Base-by-base conservation (phyloP, 2,329 filamentous ascomycete species). In the Aotearoamyces nothofagi region DNA sequence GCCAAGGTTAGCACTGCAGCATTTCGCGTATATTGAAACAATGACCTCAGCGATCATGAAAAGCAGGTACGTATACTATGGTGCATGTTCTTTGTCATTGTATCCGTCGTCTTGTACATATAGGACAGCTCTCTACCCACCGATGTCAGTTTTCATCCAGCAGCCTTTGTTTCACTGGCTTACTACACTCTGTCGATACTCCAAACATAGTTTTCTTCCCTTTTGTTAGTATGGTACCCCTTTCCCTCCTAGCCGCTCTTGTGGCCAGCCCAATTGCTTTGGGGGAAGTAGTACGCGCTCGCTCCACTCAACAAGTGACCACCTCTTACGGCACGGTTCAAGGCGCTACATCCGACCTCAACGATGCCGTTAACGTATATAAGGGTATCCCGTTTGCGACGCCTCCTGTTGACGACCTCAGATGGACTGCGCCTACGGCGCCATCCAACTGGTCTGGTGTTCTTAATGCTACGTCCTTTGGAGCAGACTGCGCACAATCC, bases 301-400 rank as follows among this genome's bases (percentile, higher is more conserved):
- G 16, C 26, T 11, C 15, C 7, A 17, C 15, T 4, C 9, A 20
- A 12, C 10, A 11, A 5, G 26, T 39, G 17, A 30, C 33, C 8
- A 40, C 36, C 11, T 31, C 29, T 10, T 7, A 48, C 24, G 22
- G 35, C 25, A 35, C 43, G 42, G 20, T 44, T 12, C 36, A 30
- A 23, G 43, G 44, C 25, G 32, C 36, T 4, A 32, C 26, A 13
- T 47, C 45, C 5, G 35, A 42, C 9, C 39, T 39, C 16, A 37
- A 35, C 9, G 35, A 36, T 5, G 41, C 38, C 7, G 39, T 40
- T 20, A 40, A 34, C 8, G 35, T 41, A 4, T 48, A 39, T 31
- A 43, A 39, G 25, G 43, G 43, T 14, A 45, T 49, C 14, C 44
- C 38, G 14, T 49, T 39, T 26, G 38, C 34, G 27, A 36, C 28